Base-by-base conservation (phyloP, 2,329 filamentous ascomycete genomes). In the Sarocladium kiliense region DNA sequence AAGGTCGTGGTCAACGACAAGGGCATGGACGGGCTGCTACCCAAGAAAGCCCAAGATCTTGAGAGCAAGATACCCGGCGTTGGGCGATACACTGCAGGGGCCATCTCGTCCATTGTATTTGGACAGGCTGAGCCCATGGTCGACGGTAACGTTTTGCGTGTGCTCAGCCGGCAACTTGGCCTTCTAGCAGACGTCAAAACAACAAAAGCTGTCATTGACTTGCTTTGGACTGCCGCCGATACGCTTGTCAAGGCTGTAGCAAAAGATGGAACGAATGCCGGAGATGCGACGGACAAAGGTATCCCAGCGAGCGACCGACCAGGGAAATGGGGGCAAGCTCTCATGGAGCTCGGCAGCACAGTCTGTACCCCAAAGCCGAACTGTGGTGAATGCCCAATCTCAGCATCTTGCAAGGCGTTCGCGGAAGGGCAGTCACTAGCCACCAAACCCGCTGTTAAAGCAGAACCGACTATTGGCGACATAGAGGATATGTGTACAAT, bases 291-390 rank as follows among this genome's bases (percentile, higher is more conserved):
- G 5, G 16, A 14, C 3, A 30, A 14, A 27, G 19, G 32, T 3
- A 62, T 63, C 0, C 60, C 66, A 21, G 58, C 64, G 14, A 84
- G 77, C 54, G 74, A 80, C 54, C 66, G 77, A 21, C 82, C 83
- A 0, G 82, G 82, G 0, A 67, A 77, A 57, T 86, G 82, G 83
- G 84, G 84, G 0, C 83, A 86, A 63, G 83, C 80, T 1, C 66
- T 86, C 25, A 86, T 86, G 83, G 83, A 86, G 62, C 71, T 86
- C 3, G 83, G 83, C 2, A 85, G 81, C 58, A 86, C 83, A 0
- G 64, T 86, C 2, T 86, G 83, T 60, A 76, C 76, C 6, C 82
- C 83, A 0, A 79, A 79, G 59, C 83, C 83, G 1, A 77, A 79
- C 53, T 86, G 83, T 59, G 66, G 65, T 2, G 61, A 62, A 1